These are phyloP conservation scores for Xylariaceae sp. DNA, from an alignment of 2,329 filamentous ascomycete species.

Conservation along the genomic window DNA sequence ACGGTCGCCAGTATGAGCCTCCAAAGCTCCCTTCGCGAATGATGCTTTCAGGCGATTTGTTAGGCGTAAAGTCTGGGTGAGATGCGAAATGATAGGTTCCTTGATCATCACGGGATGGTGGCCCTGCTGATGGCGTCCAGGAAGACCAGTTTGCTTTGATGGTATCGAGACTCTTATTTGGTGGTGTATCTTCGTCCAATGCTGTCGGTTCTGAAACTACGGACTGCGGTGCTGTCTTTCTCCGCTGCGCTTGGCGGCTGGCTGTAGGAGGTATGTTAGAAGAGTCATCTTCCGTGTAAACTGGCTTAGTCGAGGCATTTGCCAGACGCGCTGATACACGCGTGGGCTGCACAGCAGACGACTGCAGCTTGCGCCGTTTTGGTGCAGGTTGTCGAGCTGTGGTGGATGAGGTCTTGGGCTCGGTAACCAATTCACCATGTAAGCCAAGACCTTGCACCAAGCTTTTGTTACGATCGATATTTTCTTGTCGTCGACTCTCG, in stretches of 20 bases:
- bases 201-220: background rate
- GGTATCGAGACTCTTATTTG: constrained; percentile 12
- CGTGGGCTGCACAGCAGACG: constrained; percentile 28
- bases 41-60: constrained; percentile 50
- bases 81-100: constrained; percentile 43
- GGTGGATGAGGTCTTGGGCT: background rate
- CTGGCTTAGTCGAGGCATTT: constrained; percentile 30
- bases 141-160: constrained; percentile 37
- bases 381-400: constrained; percentile 20
- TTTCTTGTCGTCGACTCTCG: constrained; percentile 42
- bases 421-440: constrained; percentile 23
- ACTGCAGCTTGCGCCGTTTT: constrained; percentile 39
- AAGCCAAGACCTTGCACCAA: constrained; percentile 46
- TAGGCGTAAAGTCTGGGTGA: constrained; percentile 44
- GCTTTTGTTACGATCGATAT: constrained; percentile 47
- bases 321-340: constrained; percentile 47
- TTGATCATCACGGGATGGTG: constrained; percentile 38
- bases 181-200: background rate
- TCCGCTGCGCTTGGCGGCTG: constrained; percentile 1
- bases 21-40: constrained; percentile 50
- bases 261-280: background rate
- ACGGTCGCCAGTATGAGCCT: constrained; percentile 47
- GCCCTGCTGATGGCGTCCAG: constrained; percentile 37
- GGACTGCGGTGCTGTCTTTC: background rate
- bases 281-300: constrained; percentile 35